These are phyloP conservation scores for Auriscalpium vulgare DNA, from an alignment of 768 basidiomycete species.

Conservation along the genomic window DNA sequence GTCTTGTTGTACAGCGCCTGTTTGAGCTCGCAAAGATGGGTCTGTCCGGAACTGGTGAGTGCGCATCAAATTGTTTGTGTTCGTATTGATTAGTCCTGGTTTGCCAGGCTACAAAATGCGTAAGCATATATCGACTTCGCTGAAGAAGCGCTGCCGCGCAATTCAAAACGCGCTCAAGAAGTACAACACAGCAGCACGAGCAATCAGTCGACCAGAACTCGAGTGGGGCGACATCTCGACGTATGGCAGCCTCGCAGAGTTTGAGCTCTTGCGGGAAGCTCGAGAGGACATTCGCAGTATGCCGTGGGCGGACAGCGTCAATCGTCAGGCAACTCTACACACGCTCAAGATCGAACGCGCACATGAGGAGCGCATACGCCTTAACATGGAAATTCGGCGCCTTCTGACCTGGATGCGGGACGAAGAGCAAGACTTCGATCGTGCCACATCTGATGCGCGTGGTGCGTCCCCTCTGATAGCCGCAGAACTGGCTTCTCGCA, in stretches of 20 bases:
- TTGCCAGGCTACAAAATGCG: slow-evolving; percentile 1
- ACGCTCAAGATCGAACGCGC: background rate
- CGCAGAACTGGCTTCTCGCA: background rate
- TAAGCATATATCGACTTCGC: background rate
- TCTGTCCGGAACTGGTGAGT: background rate
- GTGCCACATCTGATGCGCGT: background rate
- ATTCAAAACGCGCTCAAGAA: background rate
- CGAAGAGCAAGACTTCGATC: background rate
- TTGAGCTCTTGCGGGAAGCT: background rate
- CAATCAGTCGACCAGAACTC: background rate
- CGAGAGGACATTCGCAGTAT: background rate
- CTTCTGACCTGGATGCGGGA: background rate
- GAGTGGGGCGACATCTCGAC: background rate
- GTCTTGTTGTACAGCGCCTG: background rate
- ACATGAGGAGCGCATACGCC: background rate
- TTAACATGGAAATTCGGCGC: background rate
- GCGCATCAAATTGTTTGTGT: background rate
- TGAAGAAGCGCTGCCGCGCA: background rate
- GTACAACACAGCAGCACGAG: background rate
- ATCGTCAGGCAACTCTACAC: background rate
- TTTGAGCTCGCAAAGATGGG: background rate
- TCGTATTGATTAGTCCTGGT: no score
- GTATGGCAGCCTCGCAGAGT: background rate
- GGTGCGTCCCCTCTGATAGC: background rate
- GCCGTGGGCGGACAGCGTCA: background rate